Evolutionary conservation across 2,329 filamentous ascomycete genomes (phyloP).

Genomic region (Colletotrichum higginsianum): DNA sequence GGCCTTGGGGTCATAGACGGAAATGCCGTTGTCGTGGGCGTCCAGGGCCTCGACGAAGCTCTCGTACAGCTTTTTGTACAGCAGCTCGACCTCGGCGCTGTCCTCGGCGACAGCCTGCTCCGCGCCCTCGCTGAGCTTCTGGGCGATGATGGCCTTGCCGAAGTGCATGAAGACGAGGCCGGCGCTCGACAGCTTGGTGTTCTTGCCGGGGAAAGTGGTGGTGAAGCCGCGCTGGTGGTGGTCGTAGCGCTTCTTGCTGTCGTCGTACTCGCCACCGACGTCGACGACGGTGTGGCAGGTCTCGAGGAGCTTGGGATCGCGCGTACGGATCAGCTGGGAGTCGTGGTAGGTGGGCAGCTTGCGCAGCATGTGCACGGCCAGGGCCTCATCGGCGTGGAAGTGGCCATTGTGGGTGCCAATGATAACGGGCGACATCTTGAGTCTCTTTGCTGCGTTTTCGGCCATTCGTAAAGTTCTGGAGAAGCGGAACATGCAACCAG

Average conservation of each 20-base stretch:
- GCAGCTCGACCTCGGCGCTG: conserved; percentile 76
- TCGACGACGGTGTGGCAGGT: conserved; percentile 96
- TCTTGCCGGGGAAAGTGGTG: conserved; percentile 85
- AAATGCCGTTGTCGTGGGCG: conserved; percentile 97
- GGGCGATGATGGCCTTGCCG: conserved; percentile 85
- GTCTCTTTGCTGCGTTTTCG: conserved; percentile 82
- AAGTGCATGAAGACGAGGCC: conserved; percentile 98
- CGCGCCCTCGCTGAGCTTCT: conserved; percentile 63
- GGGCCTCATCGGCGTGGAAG: conserved; percentile 98
- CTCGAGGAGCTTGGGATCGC: conserved; percentile 83
- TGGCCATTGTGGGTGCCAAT: conserved; percentile 98
- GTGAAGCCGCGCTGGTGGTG: conserved; percentile 96
- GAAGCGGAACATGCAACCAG: conserved; percentile 59
- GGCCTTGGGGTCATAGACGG: conserved; percentile 80
- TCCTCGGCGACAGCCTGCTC: conserved; percentile 66
- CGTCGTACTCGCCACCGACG: conserved; percentile 95
- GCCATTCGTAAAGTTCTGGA: conserved; percentile 67
- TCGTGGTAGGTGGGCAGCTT: conserved; percentile 84
- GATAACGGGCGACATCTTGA: conserved; percentile 76
- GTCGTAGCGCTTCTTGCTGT: conserved; percentile 84
- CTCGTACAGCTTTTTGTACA: conserved; percentile 92
- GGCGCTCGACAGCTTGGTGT: conserved; percentile 93
- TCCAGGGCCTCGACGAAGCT: conserved; percentile 97
- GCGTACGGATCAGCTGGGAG: conserved; percentile 85
- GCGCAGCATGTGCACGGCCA: conserved; percentile 96